phyloP scores from a whole-genome alignment of 2,329 filamentous ascomycete species.

The Lecanicillium sp. region DNA sequence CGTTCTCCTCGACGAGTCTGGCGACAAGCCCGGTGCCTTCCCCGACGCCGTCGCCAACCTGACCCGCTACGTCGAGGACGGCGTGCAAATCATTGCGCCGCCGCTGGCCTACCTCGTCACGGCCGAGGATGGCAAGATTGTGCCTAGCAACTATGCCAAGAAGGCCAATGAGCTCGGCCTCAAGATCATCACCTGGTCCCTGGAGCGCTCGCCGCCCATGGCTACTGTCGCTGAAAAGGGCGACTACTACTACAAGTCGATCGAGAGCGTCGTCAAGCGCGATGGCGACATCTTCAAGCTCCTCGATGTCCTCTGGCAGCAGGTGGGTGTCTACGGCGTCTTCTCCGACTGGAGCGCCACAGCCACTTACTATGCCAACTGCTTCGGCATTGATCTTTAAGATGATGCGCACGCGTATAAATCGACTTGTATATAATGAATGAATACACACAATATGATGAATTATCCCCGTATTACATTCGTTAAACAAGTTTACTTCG shows the following conservation, averaged over 20 bases:
- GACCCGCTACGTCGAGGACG: conserved; percentile 44
- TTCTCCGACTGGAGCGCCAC: conserved; percentile 66
- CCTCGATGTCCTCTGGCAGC: conserved; percentile 54
- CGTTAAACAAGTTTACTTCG: conserved; percentile 1
- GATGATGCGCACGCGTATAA: background rate
- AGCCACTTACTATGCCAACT: conserved; percentile 65
- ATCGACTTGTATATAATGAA: background rate
- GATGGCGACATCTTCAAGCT: conserved; percentile 62
- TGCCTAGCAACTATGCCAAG: conserved; percentile 55
- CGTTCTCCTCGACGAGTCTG: conserved; percentile 57
- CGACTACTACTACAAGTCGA: conserved; percentile 49
- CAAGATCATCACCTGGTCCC: conserved; percentile 60
- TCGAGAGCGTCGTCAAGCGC: conserved; percentile 46
- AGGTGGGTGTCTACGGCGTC: conserved; percentile 54
- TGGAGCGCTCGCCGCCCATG: conserved; percentile 58
- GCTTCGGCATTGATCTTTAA: conserved; percentile 38
- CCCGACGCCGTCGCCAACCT: conserved; percentile 48
- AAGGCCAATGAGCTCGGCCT: conserved; percentile 53
- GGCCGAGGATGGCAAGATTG: conserved; percentile 43
- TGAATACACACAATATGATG: background rate
- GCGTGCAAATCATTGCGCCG: conserved; percentile 56
- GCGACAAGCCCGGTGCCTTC: conserved; percentile 44
- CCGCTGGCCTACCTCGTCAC: conserved; percentile 55
- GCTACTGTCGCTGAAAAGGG: conserved; percentile 35
- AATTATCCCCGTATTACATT: too few relatives aligned